Evolutionary conservation across 805 yeast genomes (phyloP), one percentile per base, ranked within the genome.

Genomic region (Yarrowia sp.): DNA sequence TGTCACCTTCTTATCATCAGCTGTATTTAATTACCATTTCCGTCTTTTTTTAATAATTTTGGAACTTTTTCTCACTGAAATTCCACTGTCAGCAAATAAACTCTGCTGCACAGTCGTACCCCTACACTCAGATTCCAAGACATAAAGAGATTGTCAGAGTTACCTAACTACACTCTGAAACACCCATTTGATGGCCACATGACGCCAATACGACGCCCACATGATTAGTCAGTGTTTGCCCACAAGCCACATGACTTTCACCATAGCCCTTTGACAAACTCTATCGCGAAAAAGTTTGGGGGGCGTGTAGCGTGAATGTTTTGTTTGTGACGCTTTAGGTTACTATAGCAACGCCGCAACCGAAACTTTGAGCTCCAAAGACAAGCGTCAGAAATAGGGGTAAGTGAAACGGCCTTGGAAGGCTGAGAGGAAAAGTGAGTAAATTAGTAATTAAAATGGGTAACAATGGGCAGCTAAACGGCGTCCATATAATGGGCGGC

Each of bases 271-370:
- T 15, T 33, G 47, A 40, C n/a, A 43, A 58, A 43, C 50, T 58
- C 33, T 42, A 58, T 20, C 64, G 40, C 64, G 64, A 58, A 58
- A 58, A 58, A 30, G 30, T 33, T 12, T 33, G 33, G 39, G 30
- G 12, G 17, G 33, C 64, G 64, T 58, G 64, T 42, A 58, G 64
- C 64, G 50, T 13, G 39, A 33, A 14, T 43, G 49, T 58, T 42
- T 42, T 42, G 64, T n/a, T 58, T 33, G 14, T 58, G 33, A 43
- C 17, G 19, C 20, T 58, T 58, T 58, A 43, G 39, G 64, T 58
- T 58, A 42, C 64, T 33, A 17, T 34, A 43, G 64, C 49, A 43
- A 43, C 64, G 63, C 13, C 19, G 17, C 34, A 12, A 9, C 20
- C 30, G 30, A 24, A 24, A 24, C 30, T 7, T 24, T 24, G 30